phyloP scores from a whole-genome alignment of 768 basidiomycete genomes.

The Grammothele lineata region DNA sequence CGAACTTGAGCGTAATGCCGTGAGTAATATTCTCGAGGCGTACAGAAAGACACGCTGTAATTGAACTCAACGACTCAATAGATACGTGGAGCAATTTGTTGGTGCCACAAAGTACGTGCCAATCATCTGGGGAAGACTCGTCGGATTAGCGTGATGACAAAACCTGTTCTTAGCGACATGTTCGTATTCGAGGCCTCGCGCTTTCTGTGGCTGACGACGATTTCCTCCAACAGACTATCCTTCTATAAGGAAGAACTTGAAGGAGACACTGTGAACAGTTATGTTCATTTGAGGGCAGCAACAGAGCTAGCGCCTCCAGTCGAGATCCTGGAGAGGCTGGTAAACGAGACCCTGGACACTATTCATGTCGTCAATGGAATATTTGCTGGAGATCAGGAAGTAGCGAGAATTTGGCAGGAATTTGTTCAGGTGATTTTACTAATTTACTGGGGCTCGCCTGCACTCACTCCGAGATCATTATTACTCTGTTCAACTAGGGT shows the following conservation, averaged over 20 bases:
- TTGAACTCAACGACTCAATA: not conserved
- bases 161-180: slow-evolving; percentile 2
- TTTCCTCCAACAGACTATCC: slow-evolving; percentile 6
- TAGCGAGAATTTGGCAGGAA: slow-evolving; percentile 1
- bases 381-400: not conserved
- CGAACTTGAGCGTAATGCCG: slow-evolving; percentile 38
- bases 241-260: slow-evolving; percentile 18
- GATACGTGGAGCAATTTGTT: slow-evolving; percentile 11
- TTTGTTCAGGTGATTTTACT: slow-evolving; percentile 3
- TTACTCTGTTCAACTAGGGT: not conserved
- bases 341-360: slow-evolving; percentile 10
- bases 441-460: too few species aligned
- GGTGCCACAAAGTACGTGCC: slow-evolving; percentile 4
- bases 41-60: not conserved
- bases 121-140: too few species aligned
- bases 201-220: not conserved
- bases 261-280: slow-evolving; percentile 12
- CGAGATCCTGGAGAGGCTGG: slow-evolving; percentile 3
- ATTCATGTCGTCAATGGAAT: not conserved
- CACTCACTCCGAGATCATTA: too few species aligned
- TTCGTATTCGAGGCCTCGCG: not conserved
- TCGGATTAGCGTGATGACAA: not conserved
- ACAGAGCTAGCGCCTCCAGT: not conserved
- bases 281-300: slow-evolving; percentile 13
- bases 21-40: slow-evolving; percentile 4